These are phyloP conservation scores for Saccharomyces mikatae DNA, from an alignment of 805 yeast genomes.

Conservation along the genomic window DNA sequence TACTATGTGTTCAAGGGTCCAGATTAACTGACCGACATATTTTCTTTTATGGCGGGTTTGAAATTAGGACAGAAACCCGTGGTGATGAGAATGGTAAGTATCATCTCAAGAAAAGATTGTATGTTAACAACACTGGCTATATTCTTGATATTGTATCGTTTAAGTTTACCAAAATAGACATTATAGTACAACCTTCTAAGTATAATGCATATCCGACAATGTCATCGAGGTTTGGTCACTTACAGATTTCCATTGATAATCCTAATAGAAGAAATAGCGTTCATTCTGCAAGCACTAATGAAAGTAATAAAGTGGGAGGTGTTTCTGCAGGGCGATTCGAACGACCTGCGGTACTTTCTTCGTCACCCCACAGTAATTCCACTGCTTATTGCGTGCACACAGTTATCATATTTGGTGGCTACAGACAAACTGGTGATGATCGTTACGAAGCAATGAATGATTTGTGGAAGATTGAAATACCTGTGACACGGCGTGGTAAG, in stretches of 20 bases:
- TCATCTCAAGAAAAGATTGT: slow-evolving; percentile 35
- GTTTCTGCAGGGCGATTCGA: not conserved
- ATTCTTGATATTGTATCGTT: slow-evolving; percentile 46
- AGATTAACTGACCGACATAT: slow-evolving; percentile 46
- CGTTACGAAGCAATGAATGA: slow-evolving; percentile 32
- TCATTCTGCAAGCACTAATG: not conserved
- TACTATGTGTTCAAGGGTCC: slow-evolving; percentile 41
- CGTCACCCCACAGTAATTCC: not conserved
- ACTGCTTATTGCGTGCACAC: slow-evolving; percentile 8
- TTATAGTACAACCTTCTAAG: slow-evolving; percentile 29
- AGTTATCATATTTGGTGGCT: slow-evolving; percentile 42
- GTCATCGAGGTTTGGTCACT: slow-evolving; percentile 35
- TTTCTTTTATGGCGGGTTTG: slow-evolving; percentile 65
- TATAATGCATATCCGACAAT: slow-evolving; percentile 23
- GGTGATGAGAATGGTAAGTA: slow-evolving; percentile 29
- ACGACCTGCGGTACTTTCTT: not conserved
- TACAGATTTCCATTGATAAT: slow-evolving; percentile 23
- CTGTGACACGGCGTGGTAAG: slow-evolving; percentile 31
- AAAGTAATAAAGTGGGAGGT: not conserved
- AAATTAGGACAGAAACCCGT: slow-evolving; percentile 31
- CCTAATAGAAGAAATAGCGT: not conserved
- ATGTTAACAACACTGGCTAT: slow-evolving; percentile 46
- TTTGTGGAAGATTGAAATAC: slow-evolving; percentile 36
- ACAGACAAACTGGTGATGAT: slow-evolving; percentile 25
- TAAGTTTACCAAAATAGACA: slow-evolving; percentile 42